Percentiles rank a stretch among this genome's conserved stretches.
Evolutionary conservation across 2,329 filamentous ascomycete species (phyloP).

Genomic region (Calonectria pteridis): DNA sequence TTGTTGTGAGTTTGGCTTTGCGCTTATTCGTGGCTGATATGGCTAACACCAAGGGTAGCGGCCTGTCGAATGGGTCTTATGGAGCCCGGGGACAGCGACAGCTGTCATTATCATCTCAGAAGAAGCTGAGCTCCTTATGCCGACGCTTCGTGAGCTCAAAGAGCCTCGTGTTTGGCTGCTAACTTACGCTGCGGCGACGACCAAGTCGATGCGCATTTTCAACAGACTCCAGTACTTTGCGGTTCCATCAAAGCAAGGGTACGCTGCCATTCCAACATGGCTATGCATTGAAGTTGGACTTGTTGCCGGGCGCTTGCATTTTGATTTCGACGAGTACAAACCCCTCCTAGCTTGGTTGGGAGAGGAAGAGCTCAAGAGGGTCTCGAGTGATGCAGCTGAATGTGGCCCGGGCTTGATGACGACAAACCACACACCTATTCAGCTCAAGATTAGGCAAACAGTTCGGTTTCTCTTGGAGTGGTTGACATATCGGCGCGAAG

Average conservation of each 20-base stretch:
- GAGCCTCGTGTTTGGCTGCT: conserved; percentile 53
- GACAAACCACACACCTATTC: neutral
- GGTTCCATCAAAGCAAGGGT: conserved; percentile 58
- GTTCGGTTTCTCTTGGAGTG: conserved; percentile 66
- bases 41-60: conserved; percentile 44
- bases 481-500: conserved; percentile 64
- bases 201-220: conserved; percentile 70
- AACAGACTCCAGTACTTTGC: conserved; percentile 65
- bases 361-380: neutral
- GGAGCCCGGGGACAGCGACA: conserved; percentile 58
- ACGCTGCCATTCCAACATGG: conserved; percentile 62
- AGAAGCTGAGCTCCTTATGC: conserved; percentile 70
- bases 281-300: conserved; percentile 70
- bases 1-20: neutral
- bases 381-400: conserved; percentile 29
- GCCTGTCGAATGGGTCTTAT: conserved; percentile 73
- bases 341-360: conserved; percentile 35
- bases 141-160: conserved; percentile 50
- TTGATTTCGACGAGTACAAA: conserved; percentile 62
- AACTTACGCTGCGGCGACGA: conserved; percentile 71
- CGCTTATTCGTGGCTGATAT: neutral
- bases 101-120: conserved; percentile 73
- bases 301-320: conserved; percentile 71
- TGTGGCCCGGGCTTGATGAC: neutral
- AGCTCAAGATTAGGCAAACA: conserved; percentile 35